Conservation (phyloP, 169 alveolate species). For the Eimeria sp. region DNA sequence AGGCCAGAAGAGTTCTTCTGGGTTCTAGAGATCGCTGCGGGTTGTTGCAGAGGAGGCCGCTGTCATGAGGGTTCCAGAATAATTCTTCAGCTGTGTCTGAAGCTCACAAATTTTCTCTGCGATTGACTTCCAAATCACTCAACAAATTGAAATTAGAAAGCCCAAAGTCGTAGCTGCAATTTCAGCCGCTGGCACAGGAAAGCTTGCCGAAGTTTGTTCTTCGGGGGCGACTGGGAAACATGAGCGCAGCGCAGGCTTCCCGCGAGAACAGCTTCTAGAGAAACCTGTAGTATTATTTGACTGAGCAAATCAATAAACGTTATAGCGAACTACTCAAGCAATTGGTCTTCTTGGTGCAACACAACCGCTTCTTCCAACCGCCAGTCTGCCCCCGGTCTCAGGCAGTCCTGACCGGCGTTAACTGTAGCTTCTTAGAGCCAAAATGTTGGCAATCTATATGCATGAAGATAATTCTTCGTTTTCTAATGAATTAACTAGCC, state of each 20-base stretch:
- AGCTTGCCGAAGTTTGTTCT: not conserved
- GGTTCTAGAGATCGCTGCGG: not conserved
- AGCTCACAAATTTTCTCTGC: not conserved
- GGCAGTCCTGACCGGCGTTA: not conserved
- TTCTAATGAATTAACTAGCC: not conserved
- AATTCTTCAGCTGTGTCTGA: not conserved
- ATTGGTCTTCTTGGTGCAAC: not conserved
- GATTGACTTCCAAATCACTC: not conserved
- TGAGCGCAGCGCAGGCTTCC: not conserved
- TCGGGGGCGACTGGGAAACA: not conserved
- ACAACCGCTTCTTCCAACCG: not conserved
- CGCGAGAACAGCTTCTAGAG: not conserved
- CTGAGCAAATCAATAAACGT: not conserved
- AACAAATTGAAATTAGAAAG: not conserved
- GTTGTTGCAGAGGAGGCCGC: constrained; percentile 13
- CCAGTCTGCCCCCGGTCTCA: not conserved
- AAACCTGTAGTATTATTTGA: not conserved
- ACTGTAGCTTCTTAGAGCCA: not conserved
- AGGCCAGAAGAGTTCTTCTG: not conserved
- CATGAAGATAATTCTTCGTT: not conserved
- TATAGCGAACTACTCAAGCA: too few relatives aligned
- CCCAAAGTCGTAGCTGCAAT: not conserved
- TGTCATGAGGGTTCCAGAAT: not conserved
- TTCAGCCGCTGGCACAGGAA: not conserved
- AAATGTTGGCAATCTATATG: not conserved